These are phyloP conservation scores for Penicillium sp. DNA, from an alignment of 2,329 filamentous ascomycete species.

Conservation along the genomic window DNA sequence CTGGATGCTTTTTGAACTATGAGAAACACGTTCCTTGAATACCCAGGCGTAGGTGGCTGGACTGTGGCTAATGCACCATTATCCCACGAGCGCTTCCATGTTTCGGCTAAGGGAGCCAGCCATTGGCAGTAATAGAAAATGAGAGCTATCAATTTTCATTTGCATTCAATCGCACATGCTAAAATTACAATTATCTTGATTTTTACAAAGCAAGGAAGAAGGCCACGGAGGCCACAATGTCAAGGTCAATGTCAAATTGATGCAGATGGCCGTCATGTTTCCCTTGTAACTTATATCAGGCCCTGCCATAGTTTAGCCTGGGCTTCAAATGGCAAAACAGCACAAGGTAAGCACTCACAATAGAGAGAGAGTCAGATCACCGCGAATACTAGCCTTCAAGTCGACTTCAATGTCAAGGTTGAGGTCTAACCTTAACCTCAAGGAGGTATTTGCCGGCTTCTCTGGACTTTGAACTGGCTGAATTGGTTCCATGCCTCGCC, in stretches of 20 bases:
- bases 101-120: not conserved
- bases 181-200: not conserved
- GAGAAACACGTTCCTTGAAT: not conserved
- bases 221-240: not conserved
- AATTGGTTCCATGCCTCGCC: not conserved
- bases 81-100: not conserved
- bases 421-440: conserved; percentile 55
- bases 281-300: not conserved
- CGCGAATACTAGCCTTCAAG: conserved; percentile 60
- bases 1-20: not conserved
- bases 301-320: not conserved
- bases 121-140: not conserved
- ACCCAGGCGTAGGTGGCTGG: not conserved
- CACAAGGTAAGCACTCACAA: conserved; percentile 1
- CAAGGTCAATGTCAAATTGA: not conserved
- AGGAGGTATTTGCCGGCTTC: conserved; percentile 3
- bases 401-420: conserved; percentile 60
- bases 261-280: not conserved
- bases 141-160: not conserved
- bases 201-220: not conserved
- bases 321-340: not conserved
- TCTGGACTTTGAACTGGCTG: not conserved
- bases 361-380: conserved; percentile 47
- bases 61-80: not conserved
- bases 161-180: not conserved